Base-by-base conservation (phyloP, 73 alveolate species). In the Tetrahymena malaccensis region DNA sequence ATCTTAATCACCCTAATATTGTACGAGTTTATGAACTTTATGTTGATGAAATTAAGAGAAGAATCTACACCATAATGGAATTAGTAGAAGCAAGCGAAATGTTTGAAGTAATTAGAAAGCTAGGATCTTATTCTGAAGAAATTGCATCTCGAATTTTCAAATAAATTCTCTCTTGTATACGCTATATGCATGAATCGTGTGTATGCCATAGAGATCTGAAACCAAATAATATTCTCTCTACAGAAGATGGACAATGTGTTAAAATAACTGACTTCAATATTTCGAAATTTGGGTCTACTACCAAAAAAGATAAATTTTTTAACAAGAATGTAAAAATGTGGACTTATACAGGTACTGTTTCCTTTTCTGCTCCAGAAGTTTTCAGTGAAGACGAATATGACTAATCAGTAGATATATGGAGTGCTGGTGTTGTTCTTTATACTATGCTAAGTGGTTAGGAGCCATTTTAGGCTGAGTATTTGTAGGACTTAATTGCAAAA, bases 311-410 rank as follows among this genome's bases (percentile, higher is more conserved):
- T 93, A 94, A 94, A 38, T 93, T 85, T 50, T 27, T 95, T 31
- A 55, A 55, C 9, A 94, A 95, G 84, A 95, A 95, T 35, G 94
- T 95, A 21, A 94, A 95, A 35, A 95, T 95, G 97, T 95, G 97
- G 97, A 95, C 97, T 43, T 95, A 95, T 85, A 95, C 97, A 40
- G 97, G 97, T 3, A 95, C 97, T 21, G 97, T 95, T 27, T 94
- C 97, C 27, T 95, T 95, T 89, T 95, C 97, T 9, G 97, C 97
- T 34, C 97, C 97, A 8, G 97, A 95, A 93, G 93, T 95, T 43
- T 95, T 95, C n/a, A 95, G 95, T 10, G 97, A 94, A 89, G 97
- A 95, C 43, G 97, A 94, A 11, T 95, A 95, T 93, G 94, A 95
- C 89, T 89, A 95, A 85, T 85, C 57, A 43, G 55, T 84, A 35